Conservation (phyloP, 2,329 filamentous ascomycete species). For the Penicillium sp. region DNA sequence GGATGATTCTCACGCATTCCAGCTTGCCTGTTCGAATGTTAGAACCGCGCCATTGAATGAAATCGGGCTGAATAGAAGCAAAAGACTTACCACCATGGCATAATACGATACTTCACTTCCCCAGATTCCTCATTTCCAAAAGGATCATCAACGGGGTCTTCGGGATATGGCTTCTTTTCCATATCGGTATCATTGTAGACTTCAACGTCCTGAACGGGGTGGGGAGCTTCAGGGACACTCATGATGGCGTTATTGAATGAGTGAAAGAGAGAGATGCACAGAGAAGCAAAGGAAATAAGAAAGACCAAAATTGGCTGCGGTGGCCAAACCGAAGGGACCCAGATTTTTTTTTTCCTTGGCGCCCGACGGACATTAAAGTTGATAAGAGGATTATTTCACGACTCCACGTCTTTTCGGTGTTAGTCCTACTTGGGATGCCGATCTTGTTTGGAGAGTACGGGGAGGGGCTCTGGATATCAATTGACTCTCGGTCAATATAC, state of each 20-base stretch:
- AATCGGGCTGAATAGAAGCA: not conserved
- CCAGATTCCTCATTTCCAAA: constrained; percentile 39
- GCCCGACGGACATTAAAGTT: constrained; percentile 1
- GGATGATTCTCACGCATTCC: constrained; percentile 36
- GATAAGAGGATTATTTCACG: not conserved
- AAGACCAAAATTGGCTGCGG: constrained; percentile 15
- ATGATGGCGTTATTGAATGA: constrained; percentile 7
- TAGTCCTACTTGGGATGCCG: too few species aligned
- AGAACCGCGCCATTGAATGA: not conserved
- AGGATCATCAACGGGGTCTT: constrained; percentile 28
- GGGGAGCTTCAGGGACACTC: constrained; percentile 14
- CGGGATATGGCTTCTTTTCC: constrained; percentile 17
- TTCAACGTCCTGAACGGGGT: constrained; percentile 13
- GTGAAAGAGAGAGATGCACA: not conserved
- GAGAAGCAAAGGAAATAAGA: constrained; percentile 9
- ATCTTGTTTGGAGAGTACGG: too few species aligned
- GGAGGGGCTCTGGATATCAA: not conserved
- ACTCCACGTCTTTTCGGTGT: not conserved
- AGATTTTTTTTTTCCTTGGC: constrained; percentile 22
- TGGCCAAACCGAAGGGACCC: constrained; percentile 17
- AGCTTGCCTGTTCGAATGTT: constrained; percentile 36
- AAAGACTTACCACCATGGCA: constrained; percentile 44
- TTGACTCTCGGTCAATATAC: not conserved
- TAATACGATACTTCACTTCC: constrained; percentile 52
- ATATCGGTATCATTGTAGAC: constrained; percentile 19